These are phyloP conservation scores for Penicillium sp. DNA, from an alignment of 2,329 filamentous ascomycete species.

Conservation along the genomic window DNA sequence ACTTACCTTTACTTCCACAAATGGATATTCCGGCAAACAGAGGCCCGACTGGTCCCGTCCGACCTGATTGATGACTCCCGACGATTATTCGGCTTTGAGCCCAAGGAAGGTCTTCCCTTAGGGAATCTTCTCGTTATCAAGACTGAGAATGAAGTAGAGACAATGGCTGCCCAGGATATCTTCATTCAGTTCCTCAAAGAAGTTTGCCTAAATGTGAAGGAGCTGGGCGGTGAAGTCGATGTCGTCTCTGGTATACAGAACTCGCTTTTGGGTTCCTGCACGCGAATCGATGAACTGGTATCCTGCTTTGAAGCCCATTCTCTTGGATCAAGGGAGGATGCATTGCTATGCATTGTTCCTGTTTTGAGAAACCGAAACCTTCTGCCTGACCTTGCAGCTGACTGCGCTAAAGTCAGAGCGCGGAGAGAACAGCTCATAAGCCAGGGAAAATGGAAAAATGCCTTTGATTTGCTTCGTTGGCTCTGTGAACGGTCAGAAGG, in stretches of 20 bases:
- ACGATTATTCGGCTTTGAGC: constrained; percentile 20
- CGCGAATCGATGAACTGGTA: constrained; percentile 23
- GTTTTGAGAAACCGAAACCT: constrained; percentile 14
- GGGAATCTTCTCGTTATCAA: constrained; percentile 22
- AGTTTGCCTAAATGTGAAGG: constrained; percentile 8
- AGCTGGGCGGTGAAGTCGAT: constrained; percentile 15
- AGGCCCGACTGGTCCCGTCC: constrained; percentile 18
- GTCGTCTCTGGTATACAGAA: constrained; percentile 14
- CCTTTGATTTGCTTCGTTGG: constrained; percentile 23
- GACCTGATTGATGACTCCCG: constrained; percentile 14
- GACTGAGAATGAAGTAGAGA: constrained; percentile 22
- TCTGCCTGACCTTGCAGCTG: constrained; percentile 23
- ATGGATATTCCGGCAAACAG: constrained; percentile 30
- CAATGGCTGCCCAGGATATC: constrained; percentile 34
- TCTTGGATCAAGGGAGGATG: constrained; percentile 29
- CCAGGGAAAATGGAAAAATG: constrained; percentile 17
- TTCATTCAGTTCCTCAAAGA: constrained; percentile 29
- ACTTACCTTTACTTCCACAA: constrained; percentile 29
- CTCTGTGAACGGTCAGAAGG: constrained; percentile 24
- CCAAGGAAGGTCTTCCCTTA: not conserved
- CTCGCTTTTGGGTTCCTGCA: constrained; percentile 16
- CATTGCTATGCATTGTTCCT: constrained; percentile 32
- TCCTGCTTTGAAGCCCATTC: constrained; percentile 23
- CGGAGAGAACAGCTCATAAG: constrained; percentile 5
- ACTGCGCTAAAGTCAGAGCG: constrained; percentile 10